Evolutionary conservation across 1,139 yeast genomes (phyloP), one percentile per base, ranked within the genome.

Genomic region (Diutina mesorugosa): DNA sequence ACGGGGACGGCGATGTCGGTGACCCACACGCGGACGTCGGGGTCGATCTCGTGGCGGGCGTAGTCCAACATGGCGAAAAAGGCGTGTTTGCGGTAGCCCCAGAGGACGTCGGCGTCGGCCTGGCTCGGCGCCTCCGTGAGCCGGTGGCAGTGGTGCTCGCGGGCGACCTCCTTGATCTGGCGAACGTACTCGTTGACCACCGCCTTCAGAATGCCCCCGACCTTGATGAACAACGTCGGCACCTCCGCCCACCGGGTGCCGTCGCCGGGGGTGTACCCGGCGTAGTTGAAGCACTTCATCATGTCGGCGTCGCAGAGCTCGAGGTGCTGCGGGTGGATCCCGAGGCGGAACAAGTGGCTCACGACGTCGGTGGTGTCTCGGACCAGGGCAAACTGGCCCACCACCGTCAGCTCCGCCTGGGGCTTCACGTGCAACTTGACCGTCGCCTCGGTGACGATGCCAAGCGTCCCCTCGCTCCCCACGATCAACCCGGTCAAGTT

Each of bases 71-170:
- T 87, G 1, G 96, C 86, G 93, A 96, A 90, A 16, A 91, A 72
- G 0, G 96, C 96, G 61, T 84, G 84, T 67, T 93, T 84, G 62
- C 97, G 74, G 1, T 97, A 97, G 26, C 87, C 81, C 97, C 97
- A 90, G 55, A 90, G 72, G 60, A 85, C 84, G 1, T 73, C 74
- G 59, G 85, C 86, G 60, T 87, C 89, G 29, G 83, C 88, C 26
- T 78, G 84, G 58, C 77, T 74, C 29, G 73, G 71, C 4, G 96
- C 90, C 60, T 79, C 83, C 61, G 81, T 83, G 65, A 85, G 79
- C 50, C 74, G 71, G 38, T 74, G 68, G 35, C 81, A 71, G 45
- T 78, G 70, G 67, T 86, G 73, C 41, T 68, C 62, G 30, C 73
- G 66, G 46, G 93, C 81, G 52, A 88, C 80, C n/a, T 67, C 63